Conservation (phyloP, 2,329 filamentous ascomycete species). For the Paecilomyces dactylethromorphus region DNA sequence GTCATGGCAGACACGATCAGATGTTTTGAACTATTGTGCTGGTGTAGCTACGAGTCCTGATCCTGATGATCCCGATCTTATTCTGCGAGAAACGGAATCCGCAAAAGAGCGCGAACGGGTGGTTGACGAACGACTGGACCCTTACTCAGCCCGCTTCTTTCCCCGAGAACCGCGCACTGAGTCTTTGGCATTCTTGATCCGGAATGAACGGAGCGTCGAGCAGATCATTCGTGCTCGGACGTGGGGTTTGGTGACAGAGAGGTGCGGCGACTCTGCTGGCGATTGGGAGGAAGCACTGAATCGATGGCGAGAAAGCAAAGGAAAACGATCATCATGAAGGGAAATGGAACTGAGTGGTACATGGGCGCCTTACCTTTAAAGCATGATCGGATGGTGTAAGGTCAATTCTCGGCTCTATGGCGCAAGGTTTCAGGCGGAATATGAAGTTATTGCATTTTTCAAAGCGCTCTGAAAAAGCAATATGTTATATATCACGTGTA, state of each 20-base stretch:
- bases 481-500: background rate
- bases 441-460: background rate
- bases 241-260: slow-evolving; percentile 70
- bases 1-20: slow-evolving; percentile 75
- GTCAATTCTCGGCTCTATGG: background rate
- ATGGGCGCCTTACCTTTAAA: background rate
- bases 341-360: background rate
- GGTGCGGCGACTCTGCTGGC: slow-evolving; percentile 57
- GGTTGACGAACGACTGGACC: slow-evolving; percentile 84
- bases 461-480: background rate
- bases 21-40: slow-evolving; percentile 84
- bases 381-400: background rate
- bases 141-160: slow-evolving; percentile 83
- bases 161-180: slow-evolving; percentile 68
- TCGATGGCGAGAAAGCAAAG: slow-evolving; percentile 49
- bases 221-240: slow-evolving; percentile 72
- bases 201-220: slow-evolving; percentile 66
- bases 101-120: slow-evolving; percentile 64
- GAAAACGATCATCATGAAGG: slow-evolving; percentile 7
- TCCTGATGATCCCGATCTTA: slow-evolving; percentile 73
- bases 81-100: slow-evolving; percentile 63
- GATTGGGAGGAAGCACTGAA: slow-evolving; percentile 62
- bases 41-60: slow-evolving; percentile 82
- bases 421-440: background rate
- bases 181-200: slow-evolving; percentile 63